A percentile compares a stretch with the other conserved stretches of the same genome.
These are phyloP conservation scores for Skeletonema tropicum DNA, from an alignment of 108 stramenopile species.

Conservation along the genomic window DNA sequence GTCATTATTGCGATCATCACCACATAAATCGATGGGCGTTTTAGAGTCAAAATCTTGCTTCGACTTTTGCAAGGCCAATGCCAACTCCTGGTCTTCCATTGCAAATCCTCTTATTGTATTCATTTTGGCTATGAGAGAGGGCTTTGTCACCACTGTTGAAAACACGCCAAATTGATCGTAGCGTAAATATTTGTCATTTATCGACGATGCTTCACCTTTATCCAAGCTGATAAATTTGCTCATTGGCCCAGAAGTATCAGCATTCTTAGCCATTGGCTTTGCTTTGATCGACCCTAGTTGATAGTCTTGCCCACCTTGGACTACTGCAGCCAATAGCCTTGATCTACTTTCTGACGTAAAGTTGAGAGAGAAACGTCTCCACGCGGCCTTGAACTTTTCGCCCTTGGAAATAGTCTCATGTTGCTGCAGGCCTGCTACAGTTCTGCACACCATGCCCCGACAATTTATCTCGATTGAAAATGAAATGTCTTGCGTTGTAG, in stretches of 20 bases:
- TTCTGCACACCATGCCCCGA: conserved; percentile 71
- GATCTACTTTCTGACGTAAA: conserved; percentile 49
- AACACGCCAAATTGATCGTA: conserved; percentile 43
- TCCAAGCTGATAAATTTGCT: conserved; percentile 9
- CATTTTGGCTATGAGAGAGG: neutral
- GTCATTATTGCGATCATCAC: neutral
- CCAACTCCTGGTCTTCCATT: conserved; percentile 5
- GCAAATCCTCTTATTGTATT: neutral
- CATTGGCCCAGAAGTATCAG: conserved; percentile 7
- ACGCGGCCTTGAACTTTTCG: conserved; percentile 76
- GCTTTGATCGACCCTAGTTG: conserved; percentile 61
- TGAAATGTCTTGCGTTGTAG: conserved; percentile 15
- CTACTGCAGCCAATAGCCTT: conserved; percentile 57
- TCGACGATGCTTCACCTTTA: neutral
- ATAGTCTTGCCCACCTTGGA: conserved; percentile 70
- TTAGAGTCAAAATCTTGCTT: conserved; percentile 19
- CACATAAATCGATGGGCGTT: neutral
- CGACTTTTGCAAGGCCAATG: conserved; percentile 21
- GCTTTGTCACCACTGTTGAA: conserved; percentile 23
- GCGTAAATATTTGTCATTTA: conserved; percentile 20
- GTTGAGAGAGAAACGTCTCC: conserved; percentile 54
- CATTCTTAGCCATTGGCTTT: neutral
- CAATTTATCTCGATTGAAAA: conserved; percentile 64
- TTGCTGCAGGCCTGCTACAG: conserved; percentile 54
- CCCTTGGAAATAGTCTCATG: conserved; percentile 74